A percentile compares a stretch with the other conserved stretches of the same genome.
phyloP scores from a whole-genome alignment of 129 eudicot genomes.

The Chrysanthemum seticuspe region DNA sequence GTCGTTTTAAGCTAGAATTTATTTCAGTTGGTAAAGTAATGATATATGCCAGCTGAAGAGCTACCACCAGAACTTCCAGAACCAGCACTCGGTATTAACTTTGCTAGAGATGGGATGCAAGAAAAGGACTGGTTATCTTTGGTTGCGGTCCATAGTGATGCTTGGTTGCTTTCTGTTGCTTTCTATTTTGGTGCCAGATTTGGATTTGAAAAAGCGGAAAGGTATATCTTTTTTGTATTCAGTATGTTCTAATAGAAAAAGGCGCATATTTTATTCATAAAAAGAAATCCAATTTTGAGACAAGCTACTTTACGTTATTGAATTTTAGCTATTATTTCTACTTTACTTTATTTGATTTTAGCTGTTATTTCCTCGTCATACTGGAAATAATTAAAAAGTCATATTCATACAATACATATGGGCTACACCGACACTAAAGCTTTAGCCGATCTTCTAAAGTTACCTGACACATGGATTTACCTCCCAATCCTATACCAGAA shows the following conservation, averaged over 20 bases:
- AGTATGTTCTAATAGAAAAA: neutral
- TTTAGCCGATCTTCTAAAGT: too few species aligned
- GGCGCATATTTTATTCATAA: neutral
- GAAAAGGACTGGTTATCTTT: slow-evolving; percentile 85
- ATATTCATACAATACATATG: too few species aligned
- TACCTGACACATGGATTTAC: too few species aligned
- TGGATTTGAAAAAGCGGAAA: slow-evolving; percentile 81
- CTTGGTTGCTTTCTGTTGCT: slow-evolving; percentile 85
- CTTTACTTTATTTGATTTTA: too few species aligned
- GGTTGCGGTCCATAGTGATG: slow-evolving; percentile 89
- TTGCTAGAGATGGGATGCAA: slow-evolving; percentile 91
- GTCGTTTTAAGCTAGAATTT: too few species aligned
- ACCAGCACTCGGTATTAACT: slow-evolving; percentile 84
- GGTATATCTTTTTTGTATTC: slow-evolving; percentile 32
- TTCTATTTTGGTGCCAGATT: slow-evolving; percentile 89
- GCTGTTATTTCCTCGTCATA: too few species aligned
- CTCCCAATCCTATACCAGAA: too few species aligned
- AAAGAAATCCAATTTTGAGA: neutral
- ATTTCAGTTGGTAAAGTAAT: too few species aligned
- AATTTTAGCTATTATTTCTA: neutral
- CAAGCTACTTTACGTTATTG: neutral
- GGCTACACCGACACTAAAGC: too few species aligned
- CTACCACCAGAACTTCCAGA: slow-evolving; percentile 92
- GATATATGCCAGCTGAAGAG: slow-evolving; percentile 93
- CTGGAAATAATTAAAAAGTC: too few species aligned